Evolutionary conservation across 2,329 filamentous ascomycete species (phyloP), one percentile per base, ranked within the genome.

Genomic region (Podosphaera xanthii): DNA sequence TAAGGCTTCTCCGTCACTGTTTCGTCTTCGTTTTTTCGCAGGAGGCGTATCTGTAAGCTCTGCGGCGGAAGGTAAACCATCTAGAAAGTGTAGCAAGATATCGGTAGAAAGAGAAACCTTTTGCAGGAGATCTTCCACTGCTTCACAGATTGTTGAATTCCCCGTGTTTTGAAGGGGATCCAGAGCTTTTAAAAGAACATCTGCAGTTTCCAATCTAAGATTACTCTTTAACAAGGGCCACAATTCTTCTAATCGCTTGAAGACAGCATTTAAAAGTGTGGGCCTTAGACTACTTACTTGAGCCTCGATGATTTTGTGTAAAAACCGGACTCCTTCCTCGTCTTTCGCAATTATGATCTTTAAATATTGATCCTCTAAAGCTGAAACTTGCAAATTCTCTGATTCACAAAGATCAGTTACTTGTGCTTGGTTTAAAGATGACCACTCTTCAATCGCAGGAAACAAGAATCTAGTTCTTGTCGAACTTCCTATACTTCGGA

Each of bases 21-120:
- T 87, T 59, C 88, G 80, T 66, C 88, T 81, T 62, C 87, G 78
- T 74, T 94, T 95, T 63, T 83, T 83, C 1, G 85, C 78, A 8
- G 86, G 84, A 10, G 82, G 79, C 59, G 83, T 81, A 54, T 82
- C 82, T 49, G 84, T 81, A 70, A 90, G 78, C 65, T 85, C 81
- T 2, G 82, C 77, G n/a, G 83, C 79, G 12, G 81, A 82, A 60
- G 87, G 84, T 48, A 95, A 77, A 33, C 80, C 82, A 63, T 86
- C 79, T 6, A 95, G 72, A 70, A 94, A 87, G 55, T 77, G 76
- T 0, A 81, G 73, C 7, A 96, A 76, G 33, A 87, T 82, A 36
- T 82, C 75, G 0, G 86, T 87, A 1, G 86, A 82, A 46, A 94
- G 76, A n/a, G 82, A 75, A 6, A 94, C 78, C 60, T 77, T 81